Conservation (phyloP, 805 yeast genomes). For the Zygoascus flipseniorum region DNA sequence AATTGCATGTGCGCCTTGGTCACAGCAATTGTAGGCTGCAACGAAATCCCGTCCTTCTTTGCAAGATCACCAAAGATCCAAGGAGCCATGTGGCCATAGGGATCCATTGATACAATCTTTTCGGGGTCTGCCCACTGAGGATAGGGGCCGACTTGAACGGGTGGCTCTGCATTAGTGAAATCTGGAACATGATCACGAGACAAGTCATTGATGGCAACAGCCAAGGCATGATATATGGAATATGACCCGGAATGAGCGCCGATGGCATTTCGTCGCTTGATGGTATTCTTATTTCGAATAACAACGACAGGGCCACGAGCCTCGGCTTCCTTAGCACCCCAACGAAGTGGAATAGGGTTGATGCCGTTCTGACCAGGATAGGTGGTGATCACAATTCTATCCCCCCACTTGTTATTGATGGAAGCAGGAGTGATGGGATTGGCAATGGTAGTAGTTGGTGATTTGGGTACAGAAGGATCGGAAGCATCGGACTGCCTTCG, state of each 20-base stretch:
- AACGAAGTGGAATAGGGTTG: constrained; percentile 40
- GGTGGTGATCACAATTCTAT: constrained; percentile 41
- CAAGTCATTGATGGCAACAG: constrained; percentile 52
- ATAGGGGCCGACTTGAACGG: constrained; percentile 45
- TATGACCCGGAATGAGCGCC: constrained; percentile 63
- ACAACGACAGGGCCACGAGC: constrained; percentile 52
- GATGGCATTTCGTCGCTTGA: constrained; percentile 49
- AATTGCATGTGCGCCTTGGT: constrained; percentile 59
- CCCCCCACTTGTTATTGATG: constrained; percentile 20
- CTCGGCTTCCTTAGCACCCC: constrained; percentile 45
- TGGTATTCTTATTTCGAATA: constrained; percentile 41
- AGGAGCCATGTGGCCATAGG: constrained; percentile 59
- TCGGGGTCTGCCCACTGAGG: constrained; percentile 47
- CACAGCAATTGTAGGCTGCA: constrained; percentile 57
- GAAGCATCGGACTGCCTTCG: neutral
- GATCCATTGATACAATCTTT: constrained; percentile 58
- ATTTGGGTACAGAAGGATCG: neutral
- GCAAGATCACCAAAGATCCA: constrained; percentile 43
- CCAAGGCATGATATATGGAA: constrained; percentile 56
- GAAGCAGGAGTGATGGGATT: constrained; percentile 6
- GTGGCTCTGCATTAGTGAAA: constrained; percentile 57
- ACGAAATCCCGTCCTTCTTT: constrained; percentile 41
- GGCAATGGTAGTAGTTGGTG: constrained; percentile 1
- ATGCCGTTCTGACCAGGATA: constrained; percentile 43
- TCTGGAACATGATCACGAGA: constrained; percentile 46